These are phyloP conservation scores for Epicoccum nigrum DNA, from an alignment of 2,329 filamentous ascomycete genomes.

Conservation along the genomic window DNA sequence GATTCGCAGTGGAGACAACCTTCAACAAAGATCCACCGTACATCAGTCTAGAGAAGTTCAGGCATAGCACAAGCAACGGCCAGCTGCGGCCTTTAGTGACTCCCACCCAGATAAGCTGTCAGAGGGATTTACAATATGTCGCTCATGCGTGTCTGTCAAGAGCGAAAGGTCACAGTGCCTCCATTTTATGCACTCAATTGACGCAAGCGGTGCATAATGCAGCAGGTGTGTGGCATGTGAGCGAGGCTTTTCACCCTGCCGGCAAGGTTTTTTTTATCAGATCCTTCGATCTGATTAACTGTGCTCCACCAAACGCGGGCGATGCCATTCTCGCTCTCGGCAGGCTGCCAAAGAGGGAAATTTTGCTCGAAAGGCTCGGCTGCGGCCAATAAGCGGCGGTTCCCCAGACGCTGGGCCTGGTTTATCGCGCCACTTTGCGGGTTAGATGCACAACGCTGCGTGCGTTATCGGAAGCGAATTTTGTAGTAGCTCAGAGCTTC, in stretches of 20 bases:
- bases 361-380: conserved; percentile 8
- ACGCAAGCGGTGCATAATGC: background rate
- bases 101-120: conserved; percentile 14
- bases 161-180: background rate
- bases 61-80: conserved; percentile 14
- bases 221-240: background rate
- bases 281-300: conserved; percentile 18
- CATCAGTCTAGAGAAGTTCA: conserved; percentile 10
- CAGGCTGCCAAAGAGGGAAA: conserved; percentile 18
- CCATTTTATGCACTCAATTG: background rate
- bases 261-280: conserved; percentile 12
- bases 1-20: conserved; percentile 7
- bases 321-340: conserved; percentile 17
- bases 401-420: conserved; percentile 25
- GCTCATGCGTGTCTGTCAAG: background rate
- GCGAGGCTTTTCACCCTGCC: background rate
- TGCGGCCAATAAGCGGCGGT: conserved; percentile 24
- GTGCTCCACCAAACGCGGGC: conserved; percentile 13
- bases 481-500: conserved; percentile 29
- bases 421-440: conserved; percentile 28
- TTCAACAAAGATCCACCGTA: conserved; percentile 12
- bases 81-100: conserved; percentile 12
- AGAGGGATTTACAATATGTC: conserved; percentile 17
- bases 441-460: conserved; percentile 23
- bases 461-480: conserved; percentile 46